Conservation (phyloP, 78 protist species). For the Ministeria vibrans region DNA sequence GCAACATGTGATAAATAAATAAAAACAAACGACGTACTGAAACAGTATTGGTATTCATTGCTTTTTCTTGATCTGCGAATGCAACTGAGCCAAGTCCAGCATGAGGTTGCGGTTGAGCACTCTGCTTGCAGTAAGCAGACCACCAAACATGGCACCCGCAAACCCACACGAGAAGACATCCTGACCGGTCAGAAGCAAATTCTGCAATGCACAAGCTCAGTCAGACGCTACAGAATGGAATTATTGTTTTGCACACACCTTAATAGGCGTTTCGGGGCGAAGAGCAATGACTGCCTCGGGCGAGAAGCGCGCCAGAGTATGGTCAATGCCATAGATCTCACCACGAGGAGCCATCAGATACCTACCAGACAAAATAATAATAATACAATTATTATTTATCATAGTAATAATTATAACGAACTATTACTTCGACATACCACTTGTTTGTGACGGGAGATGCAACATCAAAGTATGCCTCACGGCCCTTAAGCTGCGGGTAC, state of each 20-base stretch:
- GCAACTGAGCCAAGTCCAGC: too few relatives aligned
- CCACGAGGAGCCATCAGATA: not conserved
- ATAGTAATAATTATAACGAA: not conserved
- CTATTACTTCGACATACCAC: not conserved
- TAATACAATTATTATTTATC: not conserved
- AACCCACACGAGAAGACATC: not conserved
- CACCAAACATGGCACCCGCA: constrained; percentile 13
- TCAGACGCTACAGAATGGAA: too few relatives aligned
- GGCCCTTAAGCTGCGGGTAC: constrained; percentile 13
- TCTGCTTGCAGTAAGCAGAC: too few relatives aligned
- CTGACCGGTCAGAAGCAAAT: constrained; percentile 11
- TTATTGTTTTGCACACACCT: too few relatives aligned
- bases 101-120: too few relatives aligned
- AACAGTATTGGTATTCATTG: too few relatives aligned
- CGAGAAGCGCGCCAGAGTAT: not conserved
- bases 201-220: too few relatives aligned
- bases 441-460: constrained; percentile 24
- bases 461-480: not conserved
- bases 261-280: constrained; percentile 27
- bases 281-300: not conserved
- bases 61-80: too few relatives aligned
- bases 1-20: too few relatives aligned
- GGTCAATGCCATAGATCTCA: constrained; percentile 13
- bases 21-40: too few relatives aligned
- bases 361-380: not conserved